These are phyloP conservation scores for Kluyveromyces wickerhamii DNA, from an alignment of 805 yeast genomes.

Conservation along the genomic window DNA sequence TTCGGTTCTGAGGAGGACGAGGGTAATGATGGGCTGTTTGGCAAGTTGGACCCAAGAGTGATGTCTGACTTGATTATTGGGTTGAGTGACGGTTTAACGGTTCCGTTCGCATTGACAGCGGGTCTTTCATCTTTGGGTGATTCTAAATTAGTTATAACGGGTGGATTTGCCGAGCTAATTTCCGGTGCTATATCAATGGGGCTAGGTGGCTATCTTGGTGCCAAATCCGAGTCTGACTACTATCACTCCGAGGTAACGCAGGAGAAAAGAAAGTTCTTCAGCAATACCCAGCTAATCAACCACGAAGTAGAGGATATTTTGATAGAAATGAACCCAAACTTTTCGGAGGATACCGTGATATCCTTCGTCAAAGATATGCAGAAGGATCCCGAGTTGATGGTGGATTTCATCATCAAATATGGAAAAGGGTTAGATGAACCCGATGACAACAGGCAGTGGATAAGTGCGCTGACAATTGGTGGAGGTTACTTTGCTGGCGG, in stretches of 20 bases:
- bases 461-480: slow-evolving; percentile 87
- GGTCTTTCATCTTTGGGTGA: slow-evolving; percentile 89
- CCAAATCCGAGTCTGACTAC: slow-evolving; percentile 77
- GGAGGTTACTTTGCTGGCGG: slow-evolving; percentile 87
- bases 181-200: slow-evolving; percentile 99
- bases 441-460: slow-evolving; percentile 80
- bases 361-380: slow-evolving; percentile 73
- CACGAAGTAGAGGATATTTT: slow-evolving; percentile 77
- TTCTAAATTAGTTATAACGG: slow-evolving; percentile 85
- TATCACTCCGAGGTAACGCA: slow-evolving; percentile 62
- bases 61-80: slow-evolving; percentile 93
- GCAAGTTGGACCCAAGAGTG: slow-evolving; percentile 76
- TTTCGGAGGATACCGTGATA: slow-evolving; percentile 62
- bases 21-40: slow-evolving; percentile 32
- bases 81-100: slow-evolving; percentile 90
- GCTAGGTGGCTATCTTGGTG: slow-evolving; percentile 92
- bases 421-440: slow-evolving; percentile 96
- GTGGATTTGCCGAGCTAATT: slow-evolving; percentile 95
- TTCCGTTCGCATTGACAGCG: slow-evolving; percentile 97
- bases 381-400: slow-evolving; percentile 65
- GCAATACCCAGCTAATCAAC: slow-evolving; percentile 55
- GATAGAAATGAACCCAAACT: slow-evolving; percentile 51
- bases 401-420: slow-evolving; percentile 78
- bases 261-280: slow-evolving; percentile 62
- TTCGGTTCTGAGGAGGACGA: slow-evolving; percentile 7